Percentiles rank a stretch among this genome's conserved stretches.
phyloP scores from a whole-genome alignment of 2,329 filamentous ascomycete species.

The Chaetomium sp. region DNA sequence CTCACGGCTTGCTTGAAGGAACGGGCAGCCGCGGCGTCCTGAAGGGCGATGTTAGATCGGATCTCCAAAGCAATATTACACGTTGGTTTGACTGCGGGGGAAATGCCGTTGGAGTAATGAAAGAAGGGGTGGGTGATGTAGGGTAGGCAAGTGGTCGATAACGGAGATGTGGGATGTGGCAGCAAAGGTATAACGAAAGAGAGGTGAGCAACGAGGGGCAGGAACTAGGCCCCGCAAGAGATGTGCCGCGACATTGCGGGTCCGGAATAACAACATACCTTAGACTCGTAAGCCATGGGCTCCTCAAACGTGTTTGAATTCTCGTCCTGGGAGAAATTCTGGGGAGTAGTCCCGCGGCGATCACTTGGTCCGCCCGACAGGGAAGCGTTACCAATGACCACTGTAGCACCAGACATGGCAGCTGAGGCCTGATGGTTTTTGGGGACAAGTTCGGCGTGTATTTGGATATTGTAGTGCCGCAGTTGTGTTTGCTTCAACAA shows the following conservation, averaged over 20 bases:
- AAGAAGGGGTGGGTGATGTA: too few species aligned
- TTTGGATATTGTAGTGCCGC: background rate
- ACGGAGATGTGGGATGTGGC: too few species aligned
- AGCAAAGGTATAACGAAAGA: background rate
- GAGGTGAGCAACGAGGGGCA: background rate
- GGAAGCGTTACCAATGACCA: constrained; percentile 10
- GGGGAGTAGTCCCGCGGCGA: constrained; percentile 30
- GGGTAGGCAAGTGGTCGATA: too few species aligned
- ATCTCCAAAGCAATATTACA: background rate
- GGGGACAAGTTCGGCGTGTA: background rate
- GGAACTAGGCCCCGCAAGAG: background rate
- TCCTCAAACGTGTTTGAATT: constrained; percentile 35
- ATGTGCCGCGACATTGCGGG: background rate
- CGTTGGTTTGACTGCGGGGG: too few species aligned
- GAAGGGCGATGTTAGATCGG: background rate
- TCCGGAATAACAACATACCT: constrained; percentile 25
- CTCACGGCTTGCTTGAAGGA: constrained; percentile 40
- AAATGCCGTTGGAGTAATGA: too few species aligned
- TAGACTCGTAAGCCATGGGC: constrained; percentile 22
- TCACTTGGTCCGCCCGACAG: constrained; percentile 38
- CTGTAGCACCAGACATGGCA: constrained; percentile 35
- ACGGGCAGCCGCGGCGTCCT: constrained; percentile 13
- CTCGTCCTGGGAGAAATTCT: constrained; percentile 31
- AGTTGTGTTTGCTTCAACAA: constrained; percentile 8
- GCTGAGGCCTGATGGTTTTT: constrained; percentile 1